A percentile compares a stretch with the other conserved stretches of the same genome.
Evolutionary conservation across 78 protist genomes (phyloP).

Genomic region (Planoprotostelium fungivorum): DNA sequence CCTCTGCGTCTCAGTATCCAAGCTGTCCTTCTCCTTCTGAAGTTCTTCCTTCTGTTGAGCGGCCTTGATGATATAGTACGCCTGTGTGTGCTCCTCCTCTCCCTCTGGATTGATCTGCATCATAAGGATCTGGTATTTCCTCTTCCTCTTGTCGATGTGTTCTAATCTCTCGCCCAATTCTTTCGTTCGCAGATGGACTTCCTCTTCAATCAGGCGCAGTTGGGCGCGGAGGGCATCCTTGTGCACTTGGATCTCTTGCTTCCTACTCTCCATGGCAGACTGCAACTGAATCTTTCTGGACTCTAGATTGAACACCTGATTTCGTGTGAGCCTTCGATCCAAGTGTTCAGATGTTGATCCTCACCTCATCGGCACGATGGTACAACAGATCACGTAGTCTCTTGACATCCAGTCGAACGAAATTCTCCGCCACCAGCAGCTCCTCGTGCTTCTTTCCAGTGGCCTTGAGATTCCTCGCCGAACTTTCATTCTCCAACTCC

Average conservation of each 20-base stretch:
- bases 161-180: slow-evolving; percentile 23
- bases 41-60: slow-evolving; percentile 67
- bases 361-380: slow-evolving; percentile 26
- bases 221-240: slow-evolving; percentile 41
- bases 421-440: slow-evolving; percentile 40
- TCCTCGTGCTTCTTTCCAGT: slow-evolving; percentile 39
- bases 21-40: slow-evolving; percentile 39
- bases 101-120: not conserved
- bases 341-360: no score
- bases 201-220: slow-evolving; percentile 45
- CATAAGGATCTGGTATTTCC: slow-evolving; percentile 15
- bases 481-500: slow-evolving; percentile 20
- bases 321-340: not conserved
- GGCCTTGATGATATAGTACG: slow-evolving; percentile 40
- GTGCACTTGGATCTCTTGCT: slow-evolving; percentile 49
- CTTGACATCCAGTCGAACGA: slow-evolving; percentile 64
- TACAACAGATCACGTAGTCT: slow-evolving; percentile 32
- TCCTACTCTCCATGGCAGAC: slow-evolving; percentile 52
- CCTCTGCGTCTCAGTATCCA: slow-evolving; percentile 22
- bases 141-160: slow-evolving; percentile 17
- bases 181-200: not conserved
- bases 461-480: not conserved
- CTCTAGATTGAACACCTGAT: slow-evolving; percentile 22
- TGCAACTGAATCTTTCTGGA: slow-evolving; percentile 61
- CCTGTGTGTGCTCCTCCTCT: slow-evolving; percentile 34